Conservation (phyloP, 805 yeast genomes). For the Sugiyamaella floridensis region DNA sequence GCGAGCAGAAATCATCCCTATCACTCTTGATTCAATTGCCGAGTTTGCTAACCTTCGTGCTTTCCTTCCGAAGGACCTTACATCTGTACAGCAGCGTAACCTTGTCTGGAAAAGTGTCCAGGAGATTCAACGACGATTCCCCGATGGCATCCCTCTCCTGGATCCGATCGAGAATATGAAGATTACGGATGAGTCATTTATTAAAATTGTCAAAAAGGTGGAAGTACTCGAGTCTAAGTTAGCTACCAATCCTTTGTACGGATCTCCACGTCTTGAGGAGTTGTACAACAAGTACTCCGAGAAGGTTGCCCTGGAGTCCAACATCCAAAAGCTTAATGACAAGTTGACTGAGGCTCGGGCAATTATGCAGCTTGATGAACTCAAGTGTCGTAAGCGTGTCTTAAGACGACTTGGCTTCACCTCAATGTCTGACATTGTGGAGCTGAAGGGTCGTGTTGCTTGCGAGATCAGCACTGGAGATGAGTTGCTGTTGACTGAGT, state of each 20-base stretch:
- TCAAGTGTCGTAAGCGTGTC: constrained; percentile 88
- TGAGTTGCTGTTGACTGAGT: constrained; percentile 70
- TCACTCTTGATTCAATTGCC: constrained; percentile 70
- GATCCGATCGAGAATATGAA: constrained; percentile 93
- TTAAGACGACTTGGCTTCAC: constrained; percentile 87
- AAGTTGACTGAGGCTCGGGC: constrained; percentile 81
- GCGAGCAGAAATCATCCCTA: constrained; percentile 72
- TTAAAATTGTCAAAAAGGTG: constrained; percentile 61
- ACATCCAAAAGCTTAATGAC: constrained; percentile 52
- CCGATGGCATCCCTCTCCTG: constrained; percentile 84
- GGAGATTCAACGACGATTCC: constrained; percentile 77
- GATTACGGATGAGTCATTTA: constrained; percentile 73
- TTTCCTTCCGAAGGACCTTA: constrained; percentile 68
- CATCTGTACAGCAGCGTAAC: constrained; percentile 38
- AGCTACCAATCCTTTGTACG: constrained; percentile 55
- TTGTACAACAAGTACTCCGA: constrained; percentile 57
- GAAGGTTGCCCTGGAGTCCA: constrained; percentile 55
- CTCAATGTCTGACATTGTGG: constrained; percentile 83
- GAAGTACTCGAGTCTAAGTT: constrained; percentile 76
- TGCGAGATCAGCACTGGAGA: constrained; percentile 93
- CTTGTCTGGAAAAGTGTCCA: constrained; percentile 60
- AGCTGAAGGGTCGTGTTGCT: constrained; percentile 94
- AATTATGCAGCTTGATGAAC: constrained; percentile 87
- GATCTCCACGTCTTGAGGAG: constrained; percentile 45
- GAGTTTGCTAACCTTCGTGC: constrained; percentile 75